Conservation (phyloP, 768 basidiomycete genomes). For the Exidia glandulosa region DNA sequence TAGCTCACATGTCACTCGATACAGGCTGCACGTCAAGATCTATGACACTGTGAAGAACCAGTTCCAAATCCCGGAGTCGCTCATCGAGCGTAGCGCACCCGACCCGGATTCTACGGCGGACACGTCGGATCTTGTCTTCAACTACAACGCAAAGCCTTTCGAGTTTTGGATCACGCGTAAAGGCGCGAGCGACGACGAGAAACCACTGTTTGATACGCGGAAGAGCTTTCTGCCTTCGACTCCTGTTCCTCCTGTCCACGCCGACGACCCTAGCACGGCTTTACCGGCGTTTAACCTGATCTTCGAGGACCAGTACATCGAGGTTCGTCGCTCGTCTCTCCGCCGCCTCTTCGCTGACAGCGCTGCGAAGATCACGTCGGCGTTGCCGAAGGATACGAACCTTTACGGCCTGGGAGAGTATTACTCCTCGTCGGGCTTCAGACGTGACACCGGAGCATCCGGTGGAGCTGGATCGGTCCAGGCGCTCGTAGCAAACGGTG, state of each 20-base stretch:
- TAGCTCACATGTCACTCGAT: background rate
- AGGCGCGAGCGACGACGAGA: conserved; percentile 7
- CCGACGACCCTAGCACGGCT: background rate
- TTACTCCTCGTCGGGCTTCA: background rate
- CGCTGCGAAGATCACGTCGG: background rate
- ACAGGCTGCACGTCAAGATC: conserved; percentile 58
- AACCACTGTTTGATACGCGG: conserved; percentile 63
- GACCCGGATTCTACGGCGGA: conserved; percentile 15
- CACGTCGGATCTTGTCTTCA: conserved; percentile 9
- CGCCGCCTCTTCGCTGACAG: background rate
- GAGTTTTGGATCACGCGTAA: conserved; percentile 19
- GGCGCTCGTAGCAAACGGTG: conserved; percentile 24
- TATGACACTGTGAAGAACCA: conserved; percentile 49
- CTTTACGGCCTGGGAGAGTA: conserved; percentile 23
- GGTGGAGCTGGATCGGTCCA: background rate
- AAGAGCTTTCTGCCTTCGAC: conserved; percentile 47
- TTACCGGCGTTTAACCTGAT: conserved; percentile 13
- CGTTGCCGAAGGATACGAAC: conserved; percentile 16
- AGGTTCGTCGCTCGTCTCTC: conserved; percentile 1
- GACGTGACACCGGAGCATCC: background rate
- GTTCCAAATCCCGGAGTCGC: conserved; percentile 51
- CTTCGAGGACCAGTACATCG: conserved; percentile 22
- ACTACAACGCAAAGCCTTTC: conserved; percentile 17
- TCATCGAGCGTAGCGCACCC: conserved; percentile 37
- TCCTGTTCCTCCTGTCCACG: conserved; percentile 38